Percentiles rank a stretch among this genome's conserved stretches.
phyloP scores from a whole-genome alignment of 1,139 yeast species.

The Lodderomyces theae region DNA sequence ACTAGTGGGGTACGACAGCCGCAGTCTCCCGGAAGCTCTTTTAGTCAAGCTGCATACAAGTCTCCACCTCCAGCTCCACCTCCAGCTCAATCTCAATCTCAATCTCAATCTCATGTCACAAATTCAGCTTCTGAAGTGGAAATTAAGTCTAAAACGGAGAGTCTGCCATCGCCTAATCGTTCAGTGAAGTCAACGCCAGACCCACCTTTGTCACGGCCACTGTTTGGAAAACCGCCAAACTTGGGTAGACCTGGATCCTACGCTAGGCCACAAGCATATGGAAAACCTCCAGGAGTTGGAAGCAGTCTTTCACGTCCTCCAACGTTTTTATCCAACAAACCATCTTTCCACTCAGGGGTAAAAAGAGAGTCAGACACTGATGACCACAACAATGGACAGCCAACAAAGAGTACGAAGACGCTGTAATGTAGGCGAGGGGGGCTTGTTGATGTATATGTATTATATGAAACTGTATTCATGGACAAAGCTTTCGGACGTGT shows the following conservation, averaged over 20 bases:
- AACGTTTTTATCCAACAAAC: constrained; percentile 32
- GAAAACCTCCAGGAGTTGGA: constrained; percentile 20
- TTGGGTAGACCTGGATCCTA: constrained; percentile 17
- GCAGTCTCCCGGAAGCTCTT: too few relatives aligned
- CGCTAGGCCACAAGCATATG: constrained; percentile 22
- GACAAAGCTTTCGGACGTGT: background rate
- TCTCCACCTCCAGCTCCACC: too few relatives aligned
- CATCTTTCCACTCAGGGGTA: constrained; percentile 14
- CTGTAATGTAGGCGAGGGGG: background rate
- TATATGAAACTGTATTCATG: background rate
- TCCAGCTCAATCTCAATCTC: too few relatives aligned
- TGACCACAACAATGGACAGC: constrained; percentile 9
- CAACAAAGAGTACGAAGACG: constrained; percentile 9
- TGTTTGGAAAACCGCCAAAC: constrained; percentile 19
- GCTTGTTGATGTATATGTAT: background rate
- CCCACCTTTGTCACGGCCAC: constrained; percentile 12
- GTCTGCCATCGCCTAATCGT: constrained; percentile 9
- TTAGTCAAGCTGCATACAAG: too few relatives aligned
- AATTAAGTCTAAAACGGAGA: constrained; percentile 1
- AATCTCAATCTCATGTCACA: constrained; percentile 6
- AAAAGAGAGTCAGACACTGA: constrained; percentile 17
- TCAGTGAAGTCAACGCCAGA: constrained; percentile 13
- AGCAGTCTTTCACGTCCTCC: constrained; percentile 28
- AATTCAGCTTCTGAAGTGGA: constrained; percentile 1
- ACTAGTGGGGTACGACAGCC: background rate